Evolutionary conservation across 1,284 basidiomycete genomes (phyloP), one percentile per base, ranked within the genome.

Genomic region (Ustilago tritici): DNA sequence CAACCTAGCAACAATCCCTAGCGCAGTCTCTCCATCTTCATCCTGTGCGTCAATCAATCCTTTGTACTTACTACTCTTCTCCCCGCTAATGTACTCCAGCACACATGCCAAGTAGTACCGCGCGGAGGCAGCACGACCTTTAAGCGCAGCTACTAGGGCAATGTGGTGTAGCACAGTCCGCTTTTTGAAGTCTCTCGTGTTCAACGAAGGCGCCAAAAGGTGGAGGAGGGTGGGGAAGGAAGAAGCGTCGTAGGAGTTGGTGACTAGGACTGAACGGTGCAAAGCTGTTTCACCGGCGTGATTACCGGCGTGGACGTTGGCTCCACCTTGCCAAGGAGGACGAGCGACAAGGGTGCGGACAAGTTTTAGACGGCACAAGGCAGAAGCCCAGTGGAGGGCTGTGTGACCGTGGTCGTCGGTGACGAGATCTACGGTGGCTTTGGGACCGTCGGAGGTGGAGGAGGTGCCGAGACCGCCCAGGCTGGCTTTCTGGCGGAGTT

Each of bases 81-180:
- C 89, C 14, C 40, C 46, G 53, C 57, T 59, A 17, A 83, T 65
- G 91, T 91, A 93, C 78, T 92, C 90, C 80, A 98, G 91, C 61
- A 98, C 90, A 78, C 92, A 92, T 70, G 96, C 94, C 73, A 99
- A 90, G 86, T 99, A 99, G 87, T 96, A 95, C 50, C 93, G 89
- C 15, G 97, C 95, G 36, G 91, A 90, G 1, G 91, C 88, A 0
- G 92, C 93, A 47, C 96, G 91, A 6, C 95, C 95, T 81, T 93
- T 93, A 72, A 98, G 91, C 14, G 94, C 95, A 0, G 95, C 95
- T 4, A 96, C 90, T 62, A 95, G 91, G 31, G 93, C 92, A 77
- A 97, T 92, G 84, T 99, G 97, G 86, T 99, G 97, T n/a, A 99
- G 86, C 19, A 98, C 92, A 8, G 93, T 93, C 78, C 93, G 92